Evolutionary conservation across 2,329 filamentous ascomycete genomes (phyloP), one percentile per base, ranked within the genome.

Genomic region (Diplodia corticola): DNA sequence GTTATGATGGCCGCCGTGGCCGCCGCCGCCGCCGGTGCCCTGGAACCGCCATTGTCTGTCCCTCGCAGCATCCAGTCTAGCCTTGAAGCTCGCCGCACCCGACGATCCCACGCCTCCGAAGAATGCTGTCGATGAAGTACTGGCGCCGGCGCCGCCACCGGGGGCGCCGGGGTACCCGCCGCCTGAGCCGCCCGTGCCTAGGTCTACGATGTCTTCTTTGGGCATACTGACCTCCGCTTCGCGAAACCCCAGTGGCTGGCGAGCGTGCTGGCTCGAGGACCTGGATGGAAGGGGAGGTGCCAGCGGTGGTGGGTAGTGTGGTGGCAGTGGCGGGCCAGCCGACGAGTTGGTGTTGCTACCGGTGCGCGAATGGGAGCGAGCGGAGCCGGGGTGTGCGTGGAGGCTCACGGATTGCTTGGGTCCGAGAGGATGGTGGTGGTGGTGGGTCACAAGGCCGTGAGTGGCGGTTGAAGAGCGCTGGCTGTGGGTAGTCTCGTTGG

Each of bases 191-290:
- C 50, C 24, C 9, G 30, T 46, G 49, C 61, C 10, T 7, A 53
- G 35, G 24, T 64, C 33, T 13, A 46, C 50, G 22, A 53, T 17
- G 20, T 33, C 24, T 5, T 64, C 37, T 22, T 28, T 13, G 6
- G 33, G 46, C 33, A 33, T 2, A 1, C 72, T 68, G 9, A 77
- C 73, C 67, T 77, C 76, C 1, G 75, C 75, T 61, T 78, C 77
- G 44, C 76, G 69, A 67, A 78, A 79, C 1, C 76, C 76, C 9
- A 76, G 68, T 1, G 74, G n/a, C 68, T 68, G 20, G 68, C 70
- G 37, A 70, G 17, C 15, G 20, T 59, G 54, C 20, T 59, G 30
- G 10, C 22, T 20, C 2, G 7, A 3, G 20, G 53, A 13, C 22
- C 22, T 13, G 9, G 15, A 20, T 59, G 30, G 33, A 10, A 24